Evolutionary conservation across 2,329 filamentous ascomycete genomes (phyloP).

Genomic region (Fusarium zealandicum): DNA sequence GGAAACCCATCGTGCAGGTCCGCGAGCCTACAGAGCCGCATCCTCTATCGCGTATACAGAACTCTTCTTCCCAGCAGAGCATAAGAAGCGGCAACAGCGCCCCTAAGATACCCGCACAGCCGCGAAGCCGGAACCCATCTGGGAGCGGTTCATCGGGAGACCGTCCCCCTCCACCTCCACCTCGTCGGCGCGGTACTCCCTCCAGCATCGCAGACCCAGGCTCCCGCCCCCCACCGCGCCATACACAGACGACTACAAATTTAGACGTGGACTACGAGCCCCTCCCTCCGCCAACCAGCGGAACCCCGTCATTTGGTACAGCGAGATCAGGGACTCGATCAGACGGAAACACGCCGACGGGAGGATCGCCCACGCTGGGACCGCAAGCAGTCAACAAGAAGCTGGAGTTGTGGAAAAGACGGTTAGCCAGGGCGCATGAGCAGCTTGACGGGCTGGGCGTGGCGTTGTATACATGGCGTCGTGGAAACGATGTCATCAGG

Average conservation of each 20-base stretch:
- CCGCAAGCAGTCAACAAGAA: slow-evolving; percentile 66
- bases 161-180: slow-evolving; percentile 56
- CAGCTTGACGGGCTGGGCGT: slow-evolving; percentile 70
- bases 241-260: slow-evolving; percentile 46
- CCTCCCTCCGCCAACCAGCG: slow-evolving; percentile 45
- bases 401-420: slow-evolving; percentile 73
- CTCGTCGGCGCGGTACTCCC: slow-evolving; percentile 54
- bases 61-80: slow-evolving; percentile 48
- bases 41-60: slow-evolving; percentile 52
- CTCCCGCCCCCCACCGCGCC: slow-evolving; percentile 45
- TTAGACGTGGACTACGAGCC: slow-evolving; percentile 53
- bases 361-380: slow-evolving; percentile 44
- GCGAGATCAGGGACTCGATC: slow-evolving; percentile 43
- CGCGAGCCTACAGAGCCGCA: slow-evolving; percentile 43
- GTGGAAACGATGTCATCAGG: slow-evolving; percentile 71
- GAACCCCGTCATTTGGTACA: slow-evolving; percentile 35
- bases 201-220: slow-evolving; percentile 39
- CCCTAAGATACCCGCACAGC: slow-evolving; percentile 24
- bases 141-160: slow-evolving; percentile 21
- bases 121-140: slow-evolving; percentile 23
- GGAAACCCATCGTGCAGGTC: slow-evolving; percentile 42
- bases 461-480: slow-evolving; percentile 74
- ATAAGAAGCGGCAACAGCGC: slow-evolving; percentile 29
- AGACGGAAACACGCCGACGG: slow-evolving; percentile 45
- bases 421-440: slow-evolving; percentile 71